phyloP scores from a whole-genome alignment of 1,284 basidiomycete genomes.

The Anthracocystis panici-leucophaei region DNA sequence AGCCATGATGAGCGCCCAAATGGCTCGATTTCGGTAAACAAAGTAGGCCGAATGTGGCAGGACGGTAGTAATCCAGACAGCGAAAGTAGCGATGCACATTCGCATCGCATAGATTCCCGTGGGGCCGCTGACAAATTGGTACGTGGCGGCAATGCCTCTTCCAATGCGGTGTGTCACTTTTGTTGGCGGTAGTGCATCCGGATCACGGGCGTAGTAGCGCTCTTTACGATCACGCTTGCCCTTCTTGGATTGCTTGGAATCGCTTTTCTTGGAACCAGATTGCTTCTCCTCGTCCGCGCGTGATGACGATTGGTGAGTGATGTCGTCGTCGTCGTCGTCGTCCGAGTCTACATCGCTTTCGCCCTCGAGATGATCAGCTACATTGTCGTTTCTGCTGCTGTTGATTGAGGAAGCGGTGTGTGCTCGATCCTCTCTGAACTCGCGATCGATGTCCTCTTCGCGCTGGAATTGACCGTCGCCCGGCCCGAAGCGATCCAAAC shows the following conservation, averaged over 20 bases:
- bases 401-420: constrained; percentile 10
- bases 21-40: constrained; percentile 62
- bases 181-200: constrained; percentile 78
- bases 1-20: constrained; percentile 68
- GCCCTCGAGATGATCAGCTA: constrained; percentile 22
- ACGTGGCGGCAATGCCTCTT: constrained; percentile 30
- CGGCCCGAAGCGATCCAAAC: constrained; percentile 31
- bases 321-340: constrained; percentile 16
- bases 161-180: constrained; percentile 54
- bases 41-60: constrained; percentile 52
- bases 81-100: constrained; percentile 73
- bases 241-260: constrained; percentile 5
- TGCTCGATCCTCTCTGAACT: constrained; percentile 37
- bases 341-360: constrained; percentile 24
- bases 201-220: constrained; percentile 74
- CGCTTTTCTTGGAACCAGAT: background rate
- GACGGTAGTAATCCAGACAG: constrained; percentile 74
- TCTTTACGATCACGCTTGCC: constrained; percentile 9
- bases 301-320: background rate
- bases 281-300: constrained; percentile 36
- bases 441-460: constrained; percentile 40
- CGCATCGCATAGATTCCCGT: constrained; percentile 77
- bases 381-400: background rate
- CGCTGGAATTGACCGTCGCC: constrained; percentile 32
- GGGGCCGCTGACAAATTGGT: constrained; percentile 62